Base-by-base conservation (phyloP, 768 basidiomycete genomes). In the Xanthoconium stramineum region DNA sequence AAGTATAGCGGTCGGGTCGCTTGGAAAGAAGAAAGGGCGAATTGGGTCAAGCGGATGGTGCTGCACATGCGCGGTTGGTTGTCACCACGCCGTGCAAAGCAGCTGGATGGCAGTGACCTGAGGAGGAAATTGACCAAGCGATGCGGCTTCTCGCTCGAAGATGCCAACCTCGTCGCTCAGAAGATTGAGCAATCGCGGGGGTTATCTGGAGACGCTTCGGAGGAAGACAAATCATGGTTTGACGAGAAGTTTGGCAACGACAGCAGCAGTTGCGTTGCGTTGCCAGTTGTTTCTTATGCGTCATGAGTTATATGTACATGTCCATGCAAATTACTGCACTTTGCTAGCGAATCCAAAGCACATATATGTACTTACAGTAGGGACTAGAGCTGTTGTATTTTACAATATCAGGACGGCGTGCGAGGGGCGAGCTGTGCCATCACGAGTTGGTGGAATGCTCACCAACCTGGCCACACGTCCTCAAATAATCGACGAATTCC, bases 401-500 rank as follows among this genome's bases (percentile, higher is more conserved):
- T 53, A 59, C 51, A 37, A 15, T 12, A 33, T 24, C 24, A 24
- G 24, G 24, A 24, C 4, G 24, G 40, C 44, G 37, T 44, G 48
- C 17, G 6, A n/a, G 35, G n/a, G 29, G 10, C n/a, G 36, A 5
- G 19, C 33, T 35, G 33, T 12, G 33, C 33, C 20, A 20, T 35
- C 19, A 49, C 6, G 32, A 33, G 24, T 40, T 32, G 19, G 19
- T 37, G n/a, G 29, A 5, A 33, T 15, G 24, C 7, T 19, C 39
- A 13, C n/a, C 33, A 5, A 24, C 13, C 35, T 24, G 47, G 40
- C 59, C 60, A 42, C 56, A 54, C 12, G 57, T 56, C 50, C 76
- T 68, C 55, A 91, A 66, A 72, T 80, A 84, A 38, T 86, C 82
- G 5, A 91, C 83, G 69, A 83, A 94, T 32, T 91, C 86, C 0